Conservation (phyloP, 2,329 filamentous ascomycete species). For the Hypoxylon rubiginosum region DNA sequence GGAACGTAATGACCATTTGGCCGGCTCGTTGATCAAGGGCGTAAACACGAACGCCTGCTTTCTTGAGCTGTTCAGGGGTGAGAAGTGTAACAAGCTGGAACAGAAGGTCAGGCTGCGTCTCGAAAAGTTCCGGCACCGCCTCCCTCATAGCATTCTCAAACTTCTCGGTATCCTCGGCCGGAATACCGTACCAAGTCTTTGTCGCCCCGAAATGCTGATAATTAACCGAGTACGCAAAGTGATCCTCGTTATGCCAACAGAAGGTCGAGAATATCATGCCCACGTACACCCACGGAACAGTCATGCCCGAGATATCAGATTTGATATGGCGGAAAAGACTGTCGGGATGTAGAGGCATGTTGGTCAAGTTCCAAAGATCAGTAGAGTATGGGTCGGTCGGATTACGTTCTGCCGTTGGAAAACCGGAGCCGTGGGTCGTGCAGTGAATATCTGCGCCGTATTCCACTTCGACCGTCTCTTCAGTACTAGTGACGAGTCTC, state of each 20-base stretch:
- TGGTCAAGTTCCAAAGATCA: constrained; percentile 96
- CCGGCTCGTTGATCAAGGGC: constrained; percentile 96
- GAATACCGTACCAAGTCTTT: constrained; percentile 99
- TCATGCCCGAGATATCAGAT: constrained; percentile 98
- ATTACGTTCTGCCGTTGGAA: constrained; percentile 92
- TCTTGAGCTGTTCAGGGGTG: constrained; percentile 91
- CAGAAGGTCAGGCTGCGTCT: constrained; percentile 94
- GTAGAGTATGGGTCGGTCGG: constrained; percentile 88
- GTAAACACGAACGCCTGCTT: constrained; percentile 92
- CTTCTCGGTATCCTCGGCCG: constrained; percentile 90
- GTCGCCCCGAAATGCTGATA: constrained; percentile 98
- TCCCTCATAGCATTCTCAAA: constrained; percentile 97
- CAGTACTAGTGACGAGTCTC: constrained; percentile 91
- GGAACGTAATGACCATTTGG: constrained; percentile 96
- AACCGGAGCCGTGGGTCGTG: constrained; percentile 96
- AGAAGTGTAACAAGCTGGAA: constrained; percentile 98
- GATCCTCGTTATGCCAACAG: constrained; percentile 99
- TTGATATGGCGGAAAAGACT: constrained; percentile 98
- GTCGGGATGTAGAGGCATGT: constrained; percentile 89
- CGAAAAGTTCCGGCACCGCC: constrained; percentile 95
- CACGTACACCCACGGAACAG: constrained; percentile 98
- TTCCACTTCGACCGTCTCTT: constrained; percentile 96
- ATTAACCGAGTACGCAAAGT: constrained; percentile 97
- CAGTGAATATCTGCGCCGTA: constrained; percentile 99
- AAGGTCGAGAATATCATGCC: constrained; percentile 99